Conservation (phyloP, 2,329 filamentous ascomycete species). For the Dactylella cylindrospora region DNA sequence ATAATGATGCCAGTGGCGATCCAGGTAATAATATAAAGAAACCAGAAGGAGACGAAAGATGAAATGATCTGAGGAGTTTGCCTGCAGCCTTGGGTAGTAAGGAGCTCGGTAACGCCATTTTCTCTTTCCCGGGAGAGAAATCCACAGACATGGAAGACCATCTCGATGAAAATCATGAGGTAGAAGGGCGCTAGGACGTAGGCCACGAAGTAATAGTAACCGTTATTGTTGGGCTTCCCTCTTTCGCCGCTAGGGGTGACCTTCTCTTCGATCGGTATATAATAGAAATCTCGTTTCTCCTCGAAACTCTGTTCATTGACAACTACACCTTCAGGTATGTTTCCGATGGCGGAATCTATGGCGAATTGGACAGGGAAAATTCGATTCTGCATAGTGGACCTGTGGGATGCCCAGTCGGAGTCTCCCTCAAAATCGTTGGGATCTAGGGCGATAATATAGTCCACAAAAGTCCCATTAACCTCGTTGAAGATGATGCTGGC, state of each 20-base stretch:
- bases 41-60: conserved; percentile 75
- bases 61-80: conserved; percentile 71
- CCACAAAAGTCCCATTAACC: conserved; percentile 69
- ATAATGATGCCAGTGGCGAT: conserved; percentile 71
- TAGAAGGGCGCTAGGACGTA: conserved; percentile 63
- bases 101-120: conserved; percentile 79
- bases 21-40: conserved; percentile 81
- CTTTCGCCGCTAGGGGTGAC: conserved; percentile 18
- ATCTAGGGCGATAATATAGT: conserved; percentile 80
- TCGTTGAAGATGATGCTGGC: conserved; percentile 67
- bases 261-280: conserved; percentile 51
- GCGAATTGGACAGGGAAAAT: conserved; percentile 52
- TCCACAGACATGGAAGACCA: conserved; percentile 84
- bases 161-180: conserved; percentile 74
- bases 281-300: conserved; percentile 64
- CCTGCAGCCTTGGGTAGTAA: conserved; percentile 90
- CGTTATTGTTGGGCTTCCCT: conserved; percentile 12
- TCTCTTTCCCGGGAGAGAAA: conserved; percentile 84
- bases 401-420: conserved; percentile 54
- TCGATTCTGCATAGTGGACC: conserved; percentile 76
- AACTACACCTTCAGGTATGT: conserved; percentile 64
- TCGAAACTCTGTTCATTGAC: conserved; percentile 69
- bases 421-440: conserved; percentile 62
- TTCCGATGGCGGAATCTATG: conserved; percentile 33
- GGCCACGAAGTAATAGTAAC: conserved; percentile 28